phyloP scores from a whole-genome alignment of 1,284 basidiomycete species.

The Phellopilus nigrolimitatus region DNA sequence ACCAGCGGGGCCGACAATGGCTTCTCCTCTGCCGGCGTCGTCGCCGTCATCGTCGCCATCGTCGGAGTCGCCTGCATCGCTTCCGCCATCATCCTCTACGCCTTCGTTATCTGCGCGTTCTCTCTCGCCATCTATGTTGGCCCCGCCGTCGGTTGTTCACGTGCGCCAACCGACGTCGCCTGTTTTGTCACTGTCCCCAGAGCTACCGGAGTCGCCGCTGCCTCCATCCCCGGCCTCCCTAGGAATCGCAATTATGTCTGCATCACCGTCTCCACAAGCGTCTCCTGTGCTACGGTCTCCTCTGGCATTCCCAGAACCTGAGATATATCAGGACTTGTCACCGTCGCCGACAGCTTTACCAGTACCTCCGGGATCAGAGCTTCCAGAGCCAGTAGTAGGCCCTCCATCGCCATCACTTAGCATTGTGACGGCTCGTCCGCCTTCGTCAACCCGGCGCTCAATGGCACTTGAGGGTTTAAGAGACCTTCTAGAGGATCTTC shows the following conservation, averaged over 20 bases:
- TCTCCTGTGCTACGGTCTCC: background rate
- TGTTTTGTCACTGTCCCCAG: slow-evolving; percentile 11
- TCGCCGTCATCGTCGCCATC: slow-evolving; percentile 26
- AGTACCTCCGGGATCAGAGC: slow-evolving; percentile 4
- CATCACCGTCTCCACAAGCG: background rate
- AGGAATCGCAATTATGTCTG: background rate
- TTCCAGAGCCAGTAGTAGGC: background rate
- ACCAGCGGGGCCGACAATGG: background rate
- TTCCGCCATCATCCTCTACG: slow-evolving; percentile 30
- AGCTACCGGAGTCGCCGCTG: background rate
- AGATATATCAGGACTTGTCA: too few species aligned
- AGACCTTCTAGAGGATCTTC: slow-evolving; percentile 44
- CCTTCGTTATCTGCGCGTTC: slow-evolving; percentile 28
- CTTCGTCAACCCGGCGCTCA: slow-evolving; percentile 12
- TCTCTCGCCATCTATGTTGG: too few species aligned
- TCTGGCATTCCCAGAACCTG: background rate
- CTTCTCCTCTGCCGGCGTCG: slow-evolving; percentile 10
- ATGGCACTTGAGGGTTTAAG: slow-evolving; percentile 19
- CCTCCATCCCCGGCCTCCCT: background rate
- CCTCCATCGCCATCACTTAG: slow-evolving; percentile 6
- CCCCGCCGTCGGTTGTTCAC: slow-evolving; percentile 25
- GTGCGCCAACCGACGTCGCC: slow-evolving; percentile 11
- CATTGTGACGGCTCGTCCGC: slow-evolving; percentile 8
- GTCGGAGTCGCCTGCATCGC: slow-evolving; percentile 30
- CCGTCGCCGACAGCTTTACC: slow-evolving; percentile 1